Conservation (phyloP, 768 basidiomycete genomes). For the Agrocybe pediades region DNA sequence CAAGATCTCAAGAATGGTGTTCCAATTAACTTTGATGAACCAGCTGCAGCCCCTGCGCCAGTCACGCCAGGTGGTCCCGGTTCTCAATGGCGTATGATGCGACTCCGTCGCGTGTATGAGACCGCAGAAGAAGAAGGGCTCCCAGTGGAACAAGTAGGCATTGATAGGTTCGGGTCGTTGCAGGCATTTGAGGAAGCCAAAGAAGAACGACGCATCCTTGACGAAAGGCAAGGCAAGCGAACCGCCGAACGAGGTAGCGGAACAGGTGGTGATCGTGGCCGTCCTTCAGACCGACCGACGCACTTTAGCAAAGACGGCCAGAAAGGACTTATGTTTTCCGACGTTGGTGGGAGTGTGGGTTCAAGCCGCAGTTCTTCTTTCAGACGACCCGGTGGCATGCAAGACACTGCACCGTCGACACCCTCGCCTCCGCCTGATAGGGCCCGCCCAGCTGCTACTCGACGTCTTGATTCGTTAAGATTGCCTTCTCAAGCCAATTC, state of each 20-base stretch:
- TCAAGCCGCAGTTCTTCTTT: constrained; percentile 89
- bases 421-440: constrained; percentile 52
- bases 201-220: constrained; percentile 83
- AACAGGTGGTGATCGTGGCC: constrained; percentile 28
- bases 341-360: constrained; percentile 57
- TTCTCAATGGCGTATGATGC: constrained; percentile 98
- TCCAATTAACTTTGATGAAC: constrained; percentile 39
- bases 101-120: constrained; percentile 87
- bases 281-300: constrained; percentile 31
- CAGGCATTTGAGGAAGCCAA: constrained; percentile 88
- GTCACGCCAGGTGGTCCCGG: constrained; percentile 86
- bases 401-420: constrained; percentile 57
- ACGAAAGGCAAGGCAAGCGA: constrained; percentile 72
- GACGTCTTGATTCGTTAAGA: constrained; percentile 62
- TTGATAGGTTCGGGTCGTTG: constrained; percentile 86
- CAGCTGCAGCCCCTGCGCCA: constrained; percentile 44
- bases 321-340: constrained; percentile 69
- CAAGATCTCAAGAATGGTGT: constrained; percentile 50
- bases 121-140: constrained; percentile 83
- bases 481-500: constrained; percentile 61
- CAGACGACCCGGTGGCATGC: constrained; percentile 72
- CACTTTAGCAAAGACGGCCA: constrained; percentile 39
- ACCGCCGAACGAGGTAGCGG: constrained; percentile 30
- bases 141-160: constrained; percentile 73
- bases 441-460: constrained; percentile 40